Conservation (phyloP, 495 filamentous ascomycete species). For the Neurospora discreta region DNA sequence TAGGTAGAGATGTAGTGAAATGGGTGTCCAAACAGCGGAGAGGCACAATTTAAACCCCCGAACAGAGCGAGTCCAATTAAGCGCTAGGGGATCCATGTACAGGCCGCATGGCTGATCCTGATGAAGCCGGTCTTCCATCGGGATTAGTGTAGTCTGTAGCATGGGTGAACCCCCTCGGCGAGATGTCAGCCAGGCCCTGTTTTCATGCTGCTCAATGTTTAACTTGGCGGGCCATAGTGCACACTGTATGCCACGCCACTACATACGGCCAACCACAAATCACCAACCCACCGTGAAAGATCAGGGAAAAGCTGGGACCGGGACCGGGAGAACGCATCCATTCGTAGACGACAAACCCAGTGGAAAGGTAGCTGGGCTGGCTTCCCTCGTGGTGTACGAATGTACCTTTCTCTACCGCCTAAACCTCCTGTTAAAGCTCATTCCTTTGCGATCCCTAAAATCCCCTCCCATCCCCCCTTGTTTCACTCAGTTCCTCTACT, state of each 20-base stretch:
- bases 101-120: slow-evolving; percentile 8
- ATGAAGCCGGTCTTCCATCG: slow-evolving; percentile 3
- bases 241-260: neutral
- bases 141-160: slow-evolving; percentile 1
- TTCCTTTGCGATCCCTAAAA: neutral
- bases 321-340: neutral
- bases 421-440: neutral
- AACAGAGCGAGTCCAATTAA: neutral
- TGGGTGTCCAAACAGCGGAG: neutral
- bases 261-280: neutral
- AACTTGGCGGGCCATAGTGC: neutral
- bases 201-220: neutral
- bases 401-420: neutral
- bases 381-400: neutral
- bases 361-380: neutral
- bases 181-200: slow-evolving; percentile 6
- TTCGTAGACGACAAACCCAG: neutral
- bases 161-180: slow-evolving; percentile 14
- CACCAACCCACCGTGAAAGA: neutral
- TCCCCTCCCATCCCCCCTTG: neutral
- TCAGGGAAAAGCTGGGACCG: neutral
- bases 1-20: neutral
- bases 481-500: neutral
- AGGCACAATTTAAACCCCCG: neutral
- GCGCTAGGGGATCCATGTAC: neutral